Conservation (phyloP, 345 rosid species). For the Aegle marmelos region DNA sequence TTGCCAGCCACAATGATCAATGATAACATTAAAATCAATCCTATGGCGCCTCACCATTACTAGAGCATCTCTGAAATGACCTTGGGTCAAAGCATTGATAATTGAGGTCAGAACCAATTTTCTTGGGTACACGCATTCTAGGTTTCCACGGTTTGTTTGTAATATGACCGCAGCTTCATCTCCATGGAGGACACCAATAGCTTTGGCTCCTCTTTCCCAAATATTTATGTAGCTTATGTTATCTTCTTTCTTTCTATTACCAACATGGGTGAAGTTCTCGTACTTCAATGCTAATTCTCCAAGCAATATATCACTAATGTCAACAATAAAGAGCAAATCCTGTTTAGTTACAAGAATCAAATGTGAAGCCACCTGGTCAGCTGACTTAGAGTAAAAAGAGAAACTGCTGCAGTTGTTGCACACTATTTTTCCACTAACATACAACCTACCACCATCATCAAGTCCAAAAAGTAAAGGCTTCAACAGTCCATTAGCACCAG, state of each 20-base stretch:
- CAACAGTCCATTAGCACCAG: constrained; percentile 30
- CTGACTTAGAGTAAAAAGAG: constrained; percentile 74
- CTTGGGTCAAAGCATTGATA: constrained; percentile 61
- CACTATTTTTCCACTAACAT: constrained; percentile 52
- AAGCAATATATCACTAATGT: constrained; percentile 55
- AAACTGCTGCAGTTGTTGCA: constrained; percentile 89
- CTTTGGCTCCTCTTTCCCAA: constrained; percentile 94
- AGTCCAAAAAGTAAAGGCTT: constrained; percentile 76
- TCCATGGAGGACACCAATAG: constrained; percentile 85
- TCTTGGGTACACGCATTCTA: constrained; percentile 90
- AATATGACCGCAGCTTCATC: constrained; percentile 82
- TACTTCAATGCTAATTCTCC: constrained; percentile 56
- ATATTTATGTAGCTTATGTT: constrained; percentile 54
- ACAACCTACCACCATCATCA: constrained; percentile 79
- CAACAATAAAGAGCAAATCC: constrained; percentile 77
- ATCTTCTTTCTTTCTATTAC: constrained; percentile 59
- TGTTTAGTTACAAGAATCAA: constrained; percentile 83
- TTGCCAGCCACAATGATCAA: constrained; percentile 86
- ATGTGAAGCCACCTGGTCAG: constrained; percentile 70
- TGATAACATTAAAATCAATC: constrained; percentile 82
- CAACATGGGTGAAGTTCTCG: constrained; percentile 42
- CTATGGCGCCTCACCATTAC: constrained; percentile 95
- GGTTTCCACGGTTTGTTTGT: constrained; percentile 84
- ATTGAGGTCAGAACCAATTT: constrained; percentile 82
- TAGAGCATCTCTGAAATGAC: constrained; percentile 75